phyloP scores from a whole-genome alignment of 1,139 yeast genomes.

The Kurtzmaniella natalensis region DNA sequence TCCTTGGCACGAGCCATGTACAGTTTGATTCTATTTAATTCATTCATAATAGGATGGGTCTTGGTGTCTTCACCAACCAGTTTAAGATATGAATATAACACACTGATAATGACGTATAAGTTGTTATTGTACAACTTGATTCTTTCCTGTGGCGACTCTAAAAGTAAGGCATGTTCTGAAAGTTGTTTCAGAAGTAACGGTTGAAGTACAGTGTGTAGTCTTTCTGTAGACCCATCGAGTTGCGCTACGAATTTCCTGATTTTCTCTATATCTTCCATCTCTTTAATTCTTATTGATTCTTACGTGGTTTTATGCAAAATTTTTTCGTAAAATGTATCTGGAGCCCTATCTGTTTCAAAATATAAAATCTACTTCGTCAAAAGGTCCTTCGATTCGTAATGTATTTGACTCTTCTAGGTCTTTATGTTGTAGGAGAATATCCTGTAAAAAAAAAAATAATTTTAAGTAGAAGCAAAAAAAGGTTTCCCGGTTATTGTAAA shows the following conservation, averaged over 20 bases:
- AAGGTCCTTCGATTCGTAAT: too few relatives aligned
- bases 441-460: too few relatives aligned
- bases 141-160: conserved; percentile 31
- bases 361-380: too few relatives aligned
- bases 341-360: too few relatives aligned
- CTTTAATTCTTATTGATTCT: too few relatives aligned
- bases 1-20: conserved; percentile 62
- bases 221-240: conserved; percentile 27
- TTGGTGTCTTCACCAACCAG: conserved; percentile 55
- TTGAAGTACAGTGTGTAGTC: conserved; percentile 24
- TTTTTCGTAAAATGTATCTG: too few relatives aligned
- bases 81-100: conserved; percentile 56
- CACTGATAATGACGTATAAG: conserved; percentile 42
- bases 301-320: too few relatives aligned
- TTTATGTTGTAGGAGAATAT: too few relatives aligned
- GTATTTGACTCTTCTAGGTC: too few relatives aligned
- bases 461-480: too few relatives aligned
- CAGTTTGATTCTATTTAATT: conserved; percentile 62
- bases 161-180: conserved; percentile 25
- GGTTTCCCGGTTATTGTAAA: too few relatives aligned
- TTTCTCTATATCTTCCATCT: conserved; percentile 7
- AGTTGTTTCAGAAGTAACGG: conserved; percentile 34
- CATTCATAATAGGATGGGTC: conserved; percentile 62
- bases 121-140: conserved; percentile 35
- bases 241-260: conserved; percentile 21